phyloP scores from a whole-genome alignment of 495 filamentous ascomycete genomes.

The Endocarpon pusillum region DNA sequence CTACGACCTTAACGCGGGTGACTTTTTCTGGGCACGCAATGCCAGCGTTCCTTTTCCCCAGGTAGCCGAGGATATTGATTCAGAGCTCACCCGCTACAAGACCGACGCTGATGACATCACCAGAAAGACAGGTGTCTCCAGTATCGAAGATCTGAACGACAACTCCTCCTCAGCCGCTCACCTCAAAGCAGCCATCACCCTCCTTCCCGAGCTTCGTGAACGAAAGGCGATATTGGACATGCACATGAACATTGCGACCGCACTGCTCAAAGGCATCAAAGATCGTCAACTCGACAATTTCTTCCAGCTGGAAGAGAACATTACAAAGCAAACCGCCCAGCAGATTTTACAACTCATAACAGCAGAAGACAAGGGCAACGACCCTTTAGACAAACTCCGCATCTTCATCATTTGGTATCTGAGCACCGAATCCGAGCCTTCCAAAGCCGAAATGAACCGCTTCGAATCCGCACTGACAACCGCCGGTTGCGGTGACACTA shows the following conservation, averaged over 20 bases:
- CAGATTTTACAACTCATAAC: constrained; percentile 82
- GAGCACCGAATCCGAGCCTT: constrained; percentile 81
- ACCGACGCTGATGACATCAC: constrained; percentile 91
- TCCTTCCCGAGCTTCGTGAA: constrained; percentile 81
- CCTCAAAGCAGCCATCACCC: constrained; percentile 85
- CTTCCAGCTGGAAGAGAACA: constrained; percentile 88
- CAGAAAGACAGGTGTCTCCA: constrained; percentile 81
- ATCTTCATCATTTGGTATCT: constrained; percentile 97
- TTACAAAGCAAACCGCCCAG: constrained; percentile 78
- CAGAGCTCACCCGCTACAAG: constrained; percentile 82
- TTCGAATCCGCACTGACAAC: constrained; percentile 75
- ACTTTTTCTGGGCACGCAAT: constrained; percentile 97
- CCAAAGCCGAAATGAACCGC: constrained; percentile 60
- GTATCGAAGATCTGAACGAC: constrained; percentile 84
- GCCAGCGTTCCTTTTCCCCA: constrained; percentile 88
- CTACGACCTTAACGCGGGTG: constrained; percentile 78
- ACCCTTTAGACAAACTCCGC: constrained; percentile 75
- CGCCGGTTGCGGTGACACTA: constrained; percentile 46
- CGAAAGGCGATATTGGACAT: constrained; percentile 85
- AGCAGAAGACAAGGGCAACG: constrained; percentile 61
- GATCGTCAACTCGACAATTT: constrained; percentile 90
- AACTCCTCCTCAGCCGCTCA: constrained; percentile 78
- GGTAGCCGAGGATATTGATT: constrained; percentile 90
- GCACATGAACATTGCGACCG: constrained; percentile 98
- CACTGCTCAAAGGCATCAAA: constrained; percentile 75